phyloP scores from a whole-genome alignment of 2,329 filamentous ascomycete species.

The Xylaria hypoxylon region DNA sequence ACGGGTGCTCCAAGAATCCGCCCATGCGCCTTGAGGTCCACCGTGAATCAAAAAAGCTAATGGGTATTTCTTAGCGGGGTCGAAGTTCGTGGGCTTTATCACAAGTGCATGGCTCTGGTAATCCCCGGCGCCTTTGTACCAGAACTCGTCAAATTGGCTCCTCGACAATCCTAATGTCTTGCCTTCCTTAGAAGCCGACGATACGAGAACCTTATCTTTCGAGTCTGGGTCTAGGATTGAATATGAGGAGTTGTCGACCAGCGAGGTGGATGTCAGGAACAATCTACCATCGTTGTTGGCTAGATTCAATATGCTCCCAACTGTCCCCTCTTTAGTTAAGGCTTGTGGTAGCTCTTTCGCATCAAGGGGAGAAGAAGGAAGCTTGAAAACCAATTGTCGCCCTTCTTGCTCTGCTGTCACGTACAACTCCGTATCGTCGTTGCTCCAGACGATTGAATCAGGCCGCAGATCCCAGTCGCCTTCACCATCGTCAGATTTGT shows the following conservation, averaged over 20 bases:
- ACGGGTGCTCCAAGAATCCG: slow-evolving; percentile 75
- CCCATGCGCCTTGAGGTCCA: slow-evolving; percentile 82
- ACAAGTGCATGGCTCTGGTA: slow-evolving; percentile 78
- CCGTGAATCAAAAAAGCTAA: slow-evolving; percentile 85
- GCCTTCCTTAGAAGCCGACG: slow-evolving; percentile 74
- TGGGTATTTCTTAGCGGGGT: slow-evolving; percentile 78
- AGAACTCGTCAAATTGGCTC: slow-evolving; percentile 74
- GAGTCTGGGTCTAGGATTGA: slow-evolving; percentile 65
- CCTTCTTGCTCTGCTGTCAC: slow-evolving; percentile 80
- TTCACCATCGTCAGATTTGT: slow-evolving; percentile 69
- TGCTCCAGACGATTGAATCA: slow-evolving; percentile 67
- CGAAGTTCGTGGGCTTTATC: slow-evolving; percentile 75
- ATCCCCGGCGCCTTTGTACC: slow-evolving; percentile 72
- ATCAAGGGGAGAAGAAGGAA: slow-evolving; percentile 66
- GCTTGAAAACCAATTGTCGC: slow-evolving; percentile 69
- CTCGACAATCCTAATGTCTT: slow-evolving; percentile 73
- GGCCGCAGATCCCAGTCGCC: slow-evolving; percentile 72
- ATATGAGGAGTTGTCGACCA: slow-evolving; percentile 79
- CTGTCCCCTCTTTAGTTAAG: slow-evolving; percentile 65
- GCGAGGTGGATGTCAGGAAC: slow-evolving; percentile 74
- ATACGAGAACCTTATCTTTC: slow-evolving; percentile 60
- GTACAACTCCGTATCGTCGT: slow-evolving; percentile 72
- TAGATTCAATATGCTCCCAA: slow-evolving; percentile 66
- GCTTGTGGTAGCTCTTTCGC: slow-evolving; percentile 61
- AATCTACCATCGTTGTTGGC: slow-evolving; percentile 60